Evolutionary conservation across 202 grass and related monocot species (phyloP).

Genomic region (Setaria viridis): DNA sequence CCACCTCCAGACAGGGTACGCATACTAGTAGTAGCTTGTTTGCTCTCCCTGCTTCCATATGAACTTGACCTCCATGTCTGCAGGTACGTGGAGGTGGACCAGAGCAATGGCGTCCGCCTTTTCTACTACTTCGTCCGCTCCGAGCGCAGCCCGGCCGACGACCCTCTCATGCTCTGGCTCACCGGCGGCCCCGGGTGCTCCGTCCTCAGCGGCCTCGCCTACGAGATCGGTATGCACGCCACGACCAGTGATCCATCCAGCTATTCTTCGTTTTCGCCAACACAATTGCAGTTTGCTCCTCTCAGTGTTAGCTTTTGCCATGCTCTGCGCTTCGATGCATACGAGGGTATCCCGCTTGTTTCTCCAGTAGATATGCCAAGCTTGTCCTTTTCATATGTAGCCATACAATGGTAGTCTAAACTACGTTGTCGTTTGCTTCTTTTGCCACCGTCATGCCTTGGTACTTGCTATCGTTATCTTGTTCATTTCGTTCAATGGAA

Average conservation of each 20-base stretch:
- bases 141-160: slow-evolving; percentile 48
- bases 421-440: background rate
- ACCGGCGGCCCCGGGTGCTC: slow-evolving; percentile 71
- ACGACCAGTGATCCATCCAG: background rate
- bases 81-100: slow-evolving; percentile 68
- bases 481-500: background rate
- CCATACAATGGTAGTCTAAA: background rate
- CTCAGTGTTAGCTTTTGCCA: too few species aligned
- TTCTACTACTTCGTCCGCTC: slow-evolving; percentile 80
- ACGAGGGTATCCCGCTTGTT: background rate
- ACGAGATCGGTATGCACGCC: slow-evolving; percentile 61
- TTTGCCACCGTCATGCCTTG: background rate
- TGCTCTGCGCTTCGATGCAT: background rate
- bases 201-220: slow-evolving; percentile 55
- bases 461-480: background rate
- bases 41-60: background rate
- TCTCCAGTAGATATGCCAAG: background rate
- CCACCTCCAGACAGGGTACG: slow-evolving; percentile 55
- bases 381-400: background rate
- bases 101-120: slow-evolving; percentile 52
- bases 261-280: background rate
- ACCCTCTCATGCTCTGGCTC: slow-evolving; percentile 65
- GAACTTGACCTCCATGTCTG: background rate
- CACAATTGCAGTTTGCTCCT: background rate
- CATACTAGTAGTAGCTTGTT: too few species aligned